A percentile compares a stretch with the other conserved stretches of the same genome.
Evolutionary conservation across 495 filamentous ascomycete genomes (phyloP).

Genomic region (Aspergillus affinis): DNA sequence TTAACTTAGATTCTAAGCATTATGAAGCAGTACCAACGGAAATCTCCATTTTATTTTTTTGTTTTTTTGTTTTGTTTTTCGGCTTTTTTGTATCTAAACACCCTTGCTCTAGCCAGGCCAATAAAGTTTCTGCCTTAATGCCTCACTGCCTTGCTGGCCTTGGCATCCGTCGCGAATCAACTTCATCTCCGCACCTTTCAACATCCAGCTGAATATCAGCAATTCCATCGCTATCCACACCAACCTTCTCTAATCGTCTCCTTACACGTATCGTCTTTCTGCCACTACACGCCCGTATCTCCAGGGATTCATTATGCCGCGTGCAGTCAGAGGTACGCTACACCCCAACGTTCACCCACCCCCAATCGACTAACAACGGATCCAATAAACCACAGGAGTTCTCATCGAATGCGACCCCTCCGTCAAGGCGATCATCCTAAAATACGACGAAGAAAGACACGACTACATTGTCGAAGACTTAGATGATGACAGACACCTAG

Average conservation of each 20-base stretch:
- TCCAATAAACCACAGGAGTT: constrained; percentile 49
- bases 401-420: constrained; percentile 76
- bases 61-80: too few species aligned
- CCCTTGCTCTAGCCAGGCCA: too few species aligned
- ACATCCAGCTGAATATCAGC: background rate
- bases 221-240: background rate
- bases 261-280: background rate
- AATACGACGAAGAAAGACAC: constrained; percentile 65
- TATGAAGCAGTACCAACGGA: too few species aligned
- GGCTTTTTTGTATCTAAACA: too few species aligned
- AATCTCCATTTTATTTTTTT: too few species aligned
- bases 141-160: constrained; percentile 20
- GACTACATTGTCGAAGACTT: constrained; percentile 76
- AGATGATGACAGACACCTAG: constrained; percentile 65
- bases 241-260: background rate
- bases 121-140: constrained; percentile 4
- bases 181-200: background rate
- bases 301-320: constrained; percentile 38
- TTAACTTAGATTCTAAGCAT: too few species aligned
- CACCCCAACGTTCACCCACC: background rate
- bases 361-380: background rate
- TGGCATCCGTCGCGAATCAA: constrained; percentile 5
- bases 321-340: constrained; percentile 47
- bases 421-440: constrained; percentile 73
- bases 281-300: background rate